Base-by-base conservation (phyloP, 345 rosid species). In the Lepidium africanum region DNA sequence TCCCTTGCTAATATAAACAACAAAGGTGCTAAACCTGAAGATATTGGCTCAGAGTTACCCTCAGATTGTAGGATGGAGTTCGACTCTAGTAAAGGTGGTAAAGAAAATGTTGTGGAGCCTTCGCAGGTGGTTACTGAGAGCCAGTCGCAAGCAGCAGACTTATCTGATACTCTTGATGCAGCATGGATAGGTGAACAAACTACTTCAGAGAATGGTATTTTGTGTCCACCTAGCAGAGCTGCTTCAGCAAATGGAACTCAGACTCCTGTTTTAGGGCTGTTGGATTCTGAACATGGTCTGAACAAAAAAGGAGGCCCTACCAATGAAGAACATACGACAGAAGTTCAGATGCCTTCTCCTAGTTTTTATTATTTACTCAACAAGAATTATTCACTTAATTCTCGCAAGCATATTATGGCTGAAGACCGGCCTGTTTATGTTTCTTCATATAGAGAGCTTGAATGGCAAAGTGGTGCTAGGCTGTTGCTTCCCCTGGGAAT, bases 141-240 rank as follows among this genome's bases (percentile, higher is more conserved):
- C 41, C 85, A 81, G 65, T 73, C 80, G 67, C 85, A 79, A 33
- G 50, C 41, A 68, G 67, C 63, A 41, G 79, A 77, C 79, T 78
- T 89, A 69, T 84, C 96, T 21, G 86, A 87, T 74, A 85, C 93
- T 67, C 87, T 87, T 77, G 93, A 87, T 67, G 89, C 88, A 23
- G 87, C 88, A 54, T 84, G 92, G 91, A 85, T 81, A 30, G 92
- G 91, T 25, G 84, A 84, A 77, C 83, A 62, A 62, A 33, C 47
- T 72, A 86, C 87, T 23, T 84, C 87, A 55, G 86, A 80, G 85
- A 85, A 79, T 17, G 85, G 89, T 21, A 78, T 83, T 74, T 80
- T 58, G 56, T 73, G 74, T 49, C 81, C 76, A 5, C 62, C 76
- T 67, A 79, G 72, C 60, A 33, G 68, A 63, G 45, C 50, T 11